Base-by-base conservation (phyloP, 768 basidiomycete species). In the Sarcodon sp. region DNA sequence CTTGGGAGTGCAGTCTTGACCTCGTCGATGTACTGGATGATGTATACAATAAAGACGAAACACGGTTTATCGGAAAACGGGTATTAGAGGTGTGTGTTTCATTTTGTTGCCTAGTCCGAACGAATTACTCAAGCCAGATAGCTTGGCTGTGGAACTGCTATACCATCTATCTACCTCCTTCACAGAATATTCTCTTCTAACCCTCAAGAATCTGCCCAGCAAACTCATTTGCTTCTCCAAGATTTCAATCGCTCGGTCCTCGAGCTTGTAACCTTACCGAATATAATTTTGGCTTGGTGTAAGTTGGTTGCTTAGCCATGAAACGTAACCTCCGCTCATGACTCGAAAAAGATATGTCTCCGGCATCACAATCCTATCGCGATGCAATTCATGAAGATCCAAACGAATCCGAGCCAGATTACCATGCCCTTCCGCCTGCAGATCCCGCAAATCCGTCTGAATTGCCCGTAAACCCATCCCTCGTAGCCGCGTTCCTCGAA, bases 1-100 rank as follows among this genome's bases (percentile, higher is more conserved):
- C 92, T 1, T 99, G 94, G 94, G 94, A 99, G 62, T 94, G 90
- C 54, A 86, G 87, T 44, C 64, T 92, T 11, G 94, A 98, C 61
- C 69, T 98, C 2, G 87, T 86, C 0, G 70, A 76, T 33, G 83
- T 81, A 54, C 66, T 87, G 10, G 66, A 71, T 47, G 55, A 62
- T 16, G 69, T 41, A 56, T 31, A 54, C 31, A 47, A 58, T 15
- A 55, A 55, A 31, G 46, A 50, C 4, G 43, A 55, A 31, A 59
- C 57, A 34, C 57, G 65, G 39, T 53, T 68, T 4, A 57, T 54
- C 33, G 84, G 82, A 0, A 76, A 72, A 55, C 70, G 71, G 12
- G 63, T 87, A 8, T 57, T 93, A 9, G 93, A 93, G 77, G 92
- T 87, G 51, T 33, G 72, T 61, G 13, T 15, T 33, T 18, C 11